Evolutionary conservation across 148 eudicot species (phyloP).

Genomic region (Spergularia marina): DNA sequence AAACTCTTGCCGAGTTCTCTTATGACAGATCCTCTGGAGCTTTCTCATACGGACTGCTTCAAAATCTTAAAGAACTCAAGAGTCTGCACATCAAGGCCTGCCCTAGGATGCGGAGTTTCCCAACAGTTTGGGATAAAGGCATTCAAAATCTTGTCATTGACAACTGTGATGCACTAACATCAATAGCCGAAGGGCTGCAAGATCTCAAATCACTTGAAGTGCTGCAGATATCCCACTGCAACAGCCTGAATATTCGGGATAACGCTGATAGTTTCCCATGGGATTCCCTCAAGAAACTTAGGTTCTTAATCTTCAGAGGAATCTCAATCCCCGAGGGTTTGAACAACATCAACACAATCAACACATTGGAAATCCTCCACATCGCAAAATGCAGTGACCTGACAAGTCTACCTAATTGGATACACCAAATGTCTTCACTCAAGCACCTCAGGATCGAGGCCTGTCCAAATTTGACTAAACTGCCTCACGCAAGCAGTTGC

Average conservation of each 20-base stretch:
- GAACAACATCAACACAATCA: neutral
- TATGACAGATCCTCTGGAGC: neutral
- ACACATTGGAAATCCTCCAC: neutral
- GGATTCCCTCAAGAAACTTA: conserved; percentile 4
- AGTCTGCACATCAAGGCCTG: conserved; percentile 13
- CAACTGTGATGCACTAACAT: conserved; percentile 8
- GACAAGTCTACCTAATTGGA: conserved; percentile 15
- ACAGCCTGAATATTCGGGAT: conserved; percentile 10
- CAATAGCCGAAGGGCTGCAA: conserved; percentile 4
- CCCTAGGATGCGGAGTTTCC: conserved; percentile 5
- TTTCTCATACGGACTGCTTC: neutral
- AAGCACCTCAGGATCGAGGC: conserved; percentile 18
- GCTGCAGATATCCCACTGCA: conserved; percentile 12
- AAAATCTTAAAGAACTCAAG: conserved; percentile 6
- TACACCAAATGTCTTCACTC: conserved; percentile 8
- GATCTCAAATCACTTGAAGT: conserved; percentile 4
- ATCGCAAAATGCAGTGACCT: conserved; percentile 11
- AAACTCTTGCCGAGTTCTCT: conserved; percentile 6
- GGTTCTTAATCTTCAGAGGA: conserved; percentile 1
- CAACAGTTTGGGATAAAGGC: conserved; percentile 7
- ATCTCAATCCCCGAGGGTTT: conserved; percentile 11
- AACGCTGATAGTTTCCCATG: neutral
- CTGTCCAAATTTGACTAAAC: conserved; percentile 2
- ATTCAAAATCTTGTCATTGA: conserved; percentile 11
- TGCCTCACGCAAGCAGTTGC: neutral